Percentiles rank a stretch among this genome's conserved stretches.
Evolutionary conservation across 495 filamentous ascomycete species (phyloP).

Genomic region (Penicillium canescens): DNA sequence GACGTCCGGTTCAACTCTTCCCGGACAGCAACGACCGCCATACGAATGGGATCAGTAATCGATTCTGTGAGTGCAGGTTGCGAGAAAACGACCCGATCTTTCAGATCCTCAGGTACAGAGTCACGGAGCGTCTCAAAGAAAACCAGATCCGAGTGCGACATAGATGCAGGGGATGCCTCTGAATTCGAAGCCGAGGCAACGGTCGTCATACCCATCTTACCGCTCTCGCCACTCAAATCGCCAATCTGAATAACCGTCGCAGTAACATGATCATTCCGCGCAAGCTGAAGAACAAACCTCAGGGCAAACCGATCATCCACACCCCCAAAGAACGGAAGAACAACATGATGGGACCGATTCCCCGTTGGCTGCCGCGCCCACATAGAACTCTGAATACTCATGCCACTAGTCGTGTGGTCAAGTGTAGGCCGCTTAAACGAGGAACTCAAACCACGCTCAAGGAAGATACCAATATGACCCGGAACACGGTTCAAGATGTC

Average conservation of each 20-base stretch:
- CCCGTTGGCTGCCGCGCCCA: conserved; percentile 43
- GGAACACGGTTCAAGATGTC: conserved; percentile 57
- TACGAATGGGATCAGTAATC: conserved; percentile 22
- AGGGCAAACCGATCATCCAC: conserved; percentile 81
- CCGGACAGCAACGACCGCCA: conserved; percentile 47
- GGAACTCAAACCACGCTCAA: conserved; percentile 59
- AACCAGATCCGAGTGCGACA: conserved; percentile 45
- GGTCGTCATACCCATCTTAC: conserved; percentile 2
- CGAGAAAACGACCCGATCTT: conserved; percentile 61
- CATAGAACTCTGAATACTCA: conserved; percentile 58
- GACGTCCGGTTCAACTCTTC: conserved; percentile 60
- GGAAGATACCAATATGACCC: conserved; percentile 77
- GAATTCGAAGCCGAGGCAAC: background rate
- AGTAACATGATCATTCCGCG: conserved; percentile 68
- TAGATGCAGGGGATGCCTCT: background rate
- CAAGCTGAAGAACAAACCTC: conserved; percentile 77
- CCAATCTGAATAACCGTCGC: conserved; percentile 36
- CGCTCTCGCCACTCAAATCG: background rate
- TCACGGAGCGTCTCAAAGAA: conserved; percentile 66
- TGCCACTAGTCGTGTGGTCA: conserved; percentile 52
- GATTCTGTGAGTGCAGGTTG: conserved; percentile 17
- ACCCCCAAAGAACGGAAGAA: conserved; percentile 86
- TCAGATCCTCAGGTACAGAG: conserved; percentile 58
- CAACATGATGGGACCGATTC: conserved; percentile 77
- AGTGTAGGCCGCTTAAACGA: conserved; percentile 13